Evolutionary conservation across 2,329 filamentous ascomycete species (phyloP).

Genomic region (Diatrype stigma): DNA sequence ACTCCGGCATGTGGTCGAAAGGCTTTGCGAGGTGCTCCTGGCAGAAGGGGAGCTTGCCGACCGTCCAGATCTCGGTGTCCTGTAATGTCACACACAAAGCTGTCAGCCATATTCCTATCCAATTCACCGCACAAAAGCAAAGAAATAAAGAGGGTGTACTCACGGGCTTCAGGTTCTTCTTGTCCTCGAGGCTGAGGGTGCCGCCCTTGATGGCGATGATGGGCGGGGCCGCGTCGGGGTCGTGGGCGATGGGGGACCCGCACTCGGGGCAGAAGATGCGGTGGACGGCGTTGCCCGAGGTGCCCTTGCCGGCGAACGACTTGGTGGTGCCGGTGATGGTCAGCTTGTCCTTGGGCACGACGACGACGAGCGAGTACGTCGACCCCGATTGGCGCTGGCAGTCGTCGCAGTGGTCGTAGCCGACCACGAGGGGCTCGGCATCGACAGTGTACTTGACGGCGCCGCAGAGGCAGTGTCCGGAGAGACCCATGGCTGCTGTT

Average conservation of each 20-base stretch:
- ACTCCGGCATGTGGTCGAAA: constrained; percentile 61
- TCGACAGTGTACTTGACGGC: constrained; percentile 63
- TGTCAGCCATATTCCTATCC: constrained; percentile 8
- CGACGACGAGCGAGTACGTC: constrained; percentile 64
- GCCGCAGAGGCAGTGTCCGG: constrained; percentile 68
- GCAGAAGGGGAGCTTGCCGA: constrained; percentile 66
- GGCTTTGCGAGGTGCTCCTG: constrained; percentile 60
- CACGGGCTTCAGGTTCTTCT: constrained; percentile 64
- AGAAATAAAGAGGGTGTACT: constrained; percentile 18
- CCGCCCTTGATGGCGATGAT: constrained; percentile 69
- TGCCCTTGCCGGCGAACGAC: constrained; percentile 57
- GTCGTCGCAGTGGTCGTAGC: constrained; percentile 70
- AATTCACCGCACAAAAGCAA: not conserved
- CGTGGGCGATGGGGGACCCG: constrained; percentile 66
- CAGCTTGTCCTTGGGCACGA: constrained; percentile 63
- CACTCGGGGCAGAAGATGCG: constrained; percentile 67
- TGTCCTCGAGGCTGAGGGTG: constrained; percentile 58
- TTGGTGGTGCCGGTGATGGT: constrained; percentile 61
- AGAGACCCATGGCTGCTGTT: constrained; percentile 51
- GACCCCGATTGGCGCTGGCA: constrained; percentile 68
- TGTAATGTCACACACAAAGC: constrained; percentile 17
- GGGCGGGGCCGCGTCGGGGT: constrained; percentile 64
- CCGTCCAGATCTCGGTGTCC: constrained; percentile 68
- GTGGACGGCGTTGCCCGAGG: constrained; percentile 60
- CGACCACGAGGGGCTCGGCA: constrained; percentile 35